phyloP scores from a whole-genome alignment of 306 rosid genomes.

The Vigna trinervia region DNA sequence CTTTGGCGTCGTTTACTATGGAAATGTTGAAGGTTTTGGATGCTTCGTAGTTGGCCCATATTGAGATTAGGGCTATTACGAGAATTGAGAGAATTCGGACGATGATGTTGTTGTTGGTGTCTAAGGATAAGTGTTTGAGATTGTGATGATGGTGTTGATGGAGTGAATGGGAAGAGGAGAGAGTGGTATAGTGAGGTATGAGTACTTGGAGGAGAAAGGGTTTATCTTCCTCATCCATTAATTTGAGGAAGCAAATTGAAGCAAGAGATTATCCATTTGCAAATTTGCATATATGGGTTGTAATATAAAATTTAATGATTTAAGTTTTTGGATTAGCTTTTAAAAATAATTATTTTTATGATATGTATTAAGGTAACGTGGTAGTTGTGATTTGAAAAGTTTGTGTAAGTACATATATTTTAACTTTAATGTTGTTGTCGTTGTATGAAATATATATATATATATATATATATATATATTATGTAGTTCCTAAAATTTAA shows the following conservation, averaged over 20 bases:
- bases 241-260: not conserved
- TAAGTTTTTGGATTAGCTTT: not conserved
- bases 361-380: not conserved
- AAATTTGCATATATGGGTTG: not conserved
- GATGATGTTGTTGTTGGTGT: slow-evolving; percentile 29
- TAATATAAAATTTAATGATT: not conserved
- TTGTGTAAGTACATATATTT: no score
- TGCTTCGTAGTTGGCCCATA: slow-evolving; percentile 72
- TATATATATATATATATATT: no score
- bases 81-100: slow-evolving; percentile 49
- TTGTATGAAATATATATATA: no score
- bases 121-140: slow-evolving; percentile 4
- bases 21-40: slow-evolving; percentile 65
- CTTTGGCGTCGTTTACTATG: slow-evolving; percentile 53
- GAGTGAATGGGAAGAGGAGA: not conserved
- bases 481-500: no score
- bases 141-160: not conserved
- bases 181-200: slow-evolving; percentile 22
- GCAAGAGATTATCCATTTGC: not conserved
- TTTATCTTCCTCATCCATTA: slow-evolving; percentile 39
- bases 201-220: slow-evolving; percentile 45
- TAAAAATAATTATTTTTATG: not conserved
- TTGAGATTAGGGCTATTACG: slow-evolving; percentile 47
- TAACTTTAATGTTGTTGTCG: no score
- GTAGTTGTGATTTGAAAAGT: no score